phyloP scores from a whole-genome alignment of 345 rosid species.

The Physaria fendleri region DNA sequence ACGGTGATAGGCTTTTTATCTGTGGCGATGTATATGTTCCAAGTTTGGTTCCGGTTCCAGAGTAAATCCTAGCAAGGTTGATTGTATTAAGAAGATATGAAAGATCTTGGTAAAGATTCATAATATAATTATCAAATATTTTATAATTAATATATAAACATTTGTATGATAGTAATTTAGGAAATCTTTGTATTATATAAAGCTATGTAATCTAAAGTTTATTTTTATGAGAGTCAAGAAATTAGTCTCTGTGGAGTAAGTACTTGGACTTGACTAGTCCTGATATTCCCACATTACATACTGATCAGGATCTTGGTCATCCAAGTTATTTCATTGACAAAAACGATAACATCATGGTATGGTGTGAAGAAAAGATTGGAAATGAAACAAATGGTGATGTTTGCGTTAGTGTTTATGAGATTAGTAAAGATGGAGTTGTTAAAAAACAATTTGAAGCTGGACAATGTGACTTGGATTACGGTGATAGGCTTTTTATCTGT shows the following conservation, averaged over 20 bases:
- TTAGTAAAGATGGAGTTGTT: constrained; percentile 15
- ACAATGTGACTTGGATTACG: neutral
- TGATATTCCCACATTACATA: constrained; percentile 16
- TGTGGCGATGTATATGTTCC: constrained; percentile 14
- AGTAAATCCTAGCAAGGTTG: too few relatives aligned
- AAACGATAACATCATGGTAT: constrained; percentile 11
- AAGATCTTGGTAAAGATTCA: too few relatives aligned
- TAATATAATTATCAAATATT: too few relatives aligned
- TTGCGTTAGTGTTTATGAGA: constrained; percentile 1
- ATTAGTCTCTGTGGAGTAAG: constrained; percentile 24
- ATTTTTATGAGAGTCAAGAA: too few relatives aligned
- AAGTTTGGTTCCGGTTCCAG: constrained; percentile 24
- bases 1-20: neutral
- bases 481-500: neutral
- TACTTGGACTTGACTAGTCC: constrained; percentile 8
- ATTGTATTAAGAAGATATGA: too few relatives aligned
- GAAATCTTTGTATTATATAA: too few relatives aligned
- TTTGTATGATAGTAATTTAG: too few relatives aligned
- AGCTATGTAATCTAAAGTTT: too few relatives aligned
- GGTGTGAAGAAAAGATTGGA: constrained; percentile 6
- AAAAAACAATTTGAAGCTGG: neutral
- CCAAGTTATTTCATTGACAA: constrained; percentile 22
- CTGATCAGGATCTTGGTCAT: constrained; percentile 16
- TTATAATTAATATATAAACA: too few relatives aligned
- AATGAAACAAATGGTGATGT: constrained; percentile 6